Evolutionary conservation across 208 protist species (phyloP), one percentile per base, ranked within the genome.

Genomic region (Leishmania aethiopica): DNA sequence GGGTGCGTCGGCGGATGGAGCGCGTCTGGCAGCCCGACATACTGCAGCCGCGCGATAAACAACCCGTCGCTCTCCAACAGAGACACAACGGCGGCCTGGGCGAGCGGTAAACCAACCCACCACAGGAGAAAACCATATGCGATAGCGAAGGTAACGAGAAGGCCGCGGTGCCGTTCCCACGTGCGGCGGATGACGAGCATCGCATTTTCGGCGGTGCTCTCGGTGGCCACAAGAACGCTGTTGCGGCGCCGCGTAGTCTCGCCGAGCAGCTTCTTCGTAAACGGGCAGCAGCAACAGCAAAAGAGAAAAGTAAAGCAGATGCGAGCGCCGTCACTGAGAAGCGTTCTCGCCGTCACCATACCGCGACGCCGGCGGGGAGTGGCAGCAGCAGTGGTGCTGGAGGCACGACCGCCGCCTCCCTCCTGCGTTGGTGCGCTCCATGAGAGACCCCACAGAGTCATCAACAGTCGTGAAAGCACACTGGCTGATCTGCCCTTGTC

Each of bases 241-340:
- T 73, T 73, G 35, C 67, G 67, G 67, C 37, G 67, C 25, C 67
- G 67, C 67, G n/a, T 15, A n/a, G n/a, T 28, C 67, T 73, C 40
- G 40, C 40, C 67, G 5, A 22, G 17, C 13, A 73, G 67, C 35
- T 13, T 35, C 40, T 28, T 28, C 40, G 40, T 51, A 45, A 73
- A 73, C 15, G 67, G 67, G 67, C 37, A 73, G 40, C 67, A 73
- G 67, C 40, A 73, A 32, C 67, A 73, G 67, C 67, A 73, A 4
- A 37, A 13, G 15, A 73, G 5, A 3, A 73, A 13, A 8, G 62
- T 69, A 19, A 53, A 7, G 37, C 35, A 45, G 19, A 73, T 15
- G 10, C 67, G 67, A 19, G 22, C 37, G 37, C 37, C 67, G 17
- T 73, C 67, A 28, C 19, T 22, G 35, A 73, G 32, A 40, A 69